Conservation (phyloP, 805 yeast species). For the Candida gorgasii region DNA sequence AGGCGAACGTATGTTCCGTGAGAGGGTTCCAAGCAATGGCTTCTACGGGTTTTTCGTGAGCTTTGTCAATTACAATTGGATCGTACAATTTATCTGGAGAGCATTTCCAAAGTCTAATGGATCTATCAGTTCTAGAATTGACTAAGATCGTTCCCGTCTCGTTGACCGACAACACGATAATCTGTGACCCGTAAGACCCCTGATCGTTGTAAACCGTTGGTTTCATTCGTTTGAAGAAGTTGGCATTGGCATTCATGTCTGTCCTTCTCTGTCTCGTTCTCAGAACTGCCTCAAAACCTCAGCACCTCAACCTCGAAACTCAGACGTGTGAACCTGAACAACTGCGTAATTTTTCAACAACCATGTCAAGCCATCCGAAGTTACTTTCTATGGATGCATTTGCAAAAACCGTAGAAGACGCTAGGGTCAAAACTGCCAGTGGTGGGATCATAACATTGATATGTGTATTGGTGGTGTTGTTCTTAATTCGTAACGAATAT, state of each 20-base stretch:
- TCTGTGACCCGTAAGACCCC: constrained; percentile 24
- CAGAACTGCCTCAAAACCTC: no score
- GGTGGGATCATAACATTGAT: constrained; percentile 87
- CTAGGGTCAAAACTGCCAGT: constrained; percentile 79
- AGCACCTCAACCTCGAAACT: no score
- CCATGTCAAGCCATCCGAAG: constrained; percentile 27
- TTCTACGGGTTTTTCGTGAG: constrained; percentile 42
- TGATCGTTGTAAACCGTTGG: constrained; percentile 14
- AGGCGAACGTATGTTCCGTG: constrained; percentile 45
- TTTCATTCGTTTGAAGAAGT: constrained; percentile 24
- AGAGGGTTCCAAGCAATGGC: constrained; percentile 51
- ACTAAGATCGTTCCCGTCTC: constrained; percentile 43
- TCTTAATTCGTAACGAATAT: constrained; percentile 76
- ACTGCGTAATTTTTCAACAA: constrained; percentile 10
- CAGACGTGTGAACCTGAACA: no score
- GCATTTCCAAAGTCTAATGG: constrained; percentile 43
- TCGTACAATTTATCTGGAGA: constrained; percentile 29
- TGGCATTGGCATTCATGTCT: not conserved
- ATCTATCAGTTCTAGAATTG: constrained; percentile 43
- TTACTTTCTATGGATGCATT: constrained; percentile 81
- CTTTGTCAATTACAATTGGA: constrained; percentile 39
- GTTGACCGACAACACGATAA: constrained; percentile 41
- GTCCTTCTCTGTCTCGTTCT: not conserved
- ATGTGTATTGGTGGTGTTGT: constrained; percentile 59
- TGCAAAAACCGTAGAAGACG: constrained; percentile 92